Evolutionary conservation across 192 early-diverging fungal species (phyloP).

Genomic region (Podila horticola): DNA sequence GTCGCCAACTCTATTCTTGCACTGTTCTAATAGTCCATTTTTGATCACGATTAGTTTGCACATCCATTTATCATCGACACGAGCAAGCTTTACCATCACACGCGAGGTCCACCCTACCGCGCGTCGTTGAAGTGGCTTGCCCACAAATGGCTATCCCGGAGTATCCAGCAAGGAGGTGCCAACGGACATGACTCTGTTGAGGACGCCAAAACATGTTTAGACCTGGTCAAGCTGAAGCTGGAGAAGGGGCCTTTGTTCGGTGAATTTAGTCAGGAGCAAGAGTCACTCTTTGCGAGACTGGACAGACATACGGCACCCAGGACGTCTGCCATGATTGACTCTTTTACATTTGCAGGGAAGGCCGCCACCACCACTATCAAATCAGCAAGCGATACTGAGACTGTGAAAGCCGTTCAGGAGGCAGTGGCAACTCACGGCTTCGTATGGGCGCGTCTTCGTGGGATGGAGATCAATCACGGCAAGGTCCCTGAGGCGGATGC

Average conservation of each 20-base stretch:
- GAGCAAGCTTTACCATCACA: constrained; percentile 60
- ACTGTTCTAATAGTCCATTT: not conserved
- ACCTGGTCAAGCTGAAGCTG: constrained; percentile 67
- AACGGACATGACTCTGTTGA: constrained; percentile 73
- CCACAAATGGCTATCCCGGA: constrained; percentile 55
- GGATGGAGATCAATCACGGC: constrained; percentile 37
- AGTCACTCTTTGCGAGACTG: constrained; percentile 23
- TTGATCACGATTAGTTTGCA: constrained; percentile 29
- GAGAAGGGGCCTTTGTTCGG: constrained; percentile 55
- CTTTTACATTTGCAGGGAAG: not conserved
- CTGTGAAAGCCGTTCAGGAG: constrained; percentile 12
- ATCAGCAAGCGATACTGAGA: constrained; percentile 16
- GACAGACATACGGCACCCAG: constrained; percentile 11
- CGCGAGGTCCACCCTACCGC: constrained; percentile 60
- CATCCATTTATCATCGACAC: constrained; percentile 76
- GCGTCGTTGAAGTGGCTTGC: constrained; percentile 63
- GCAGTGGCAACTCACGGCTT: constrained; percentile 14
- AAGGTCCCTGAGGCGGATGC: not conserved
- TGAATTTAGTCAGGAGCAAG: constrained; percentile 38
- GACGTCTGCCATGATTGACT: constrained; percentile 46
- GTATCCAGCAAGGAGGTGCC: constrained; percentile 62
- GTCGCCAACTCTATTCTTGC: not conserved
- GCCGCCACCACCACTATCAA: constrained; percentile 9
- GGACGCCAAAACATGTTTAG: constrained; percentile 74
- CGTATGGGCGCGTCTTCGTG: constrained; percentile 44